These are phyloP conservation scores for Citrullus colocynthis DNA, from an alignment of 306 rosid species.

Conservation along the genomic window DNA sequence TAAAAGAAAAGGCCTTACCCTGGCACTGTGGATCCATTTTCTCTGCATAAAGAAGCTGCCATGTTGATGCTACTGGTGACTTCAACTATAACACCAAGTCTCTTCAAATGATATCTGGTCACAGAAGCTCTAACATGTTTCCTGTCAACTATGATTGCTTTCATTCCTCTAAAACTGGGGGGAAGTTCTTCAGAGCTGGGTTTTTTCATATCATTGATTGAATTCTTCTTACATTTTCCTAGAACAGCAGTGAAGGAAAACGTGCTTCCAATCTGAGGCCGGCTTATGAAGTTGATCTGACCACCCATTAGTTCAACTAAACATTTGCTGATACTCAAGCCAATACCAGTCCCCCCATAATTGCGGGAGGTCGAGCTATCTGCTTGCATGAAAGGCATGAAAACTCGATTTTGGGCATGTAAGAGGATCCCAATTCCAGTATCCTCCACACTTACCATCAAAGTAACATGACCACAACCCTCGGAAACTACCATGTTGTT, in stretches of 20 bases:
- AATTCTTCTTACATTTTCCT: slow-evolving; percentile 45
- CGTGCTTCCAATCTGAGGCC: slow-evolving; percentile 83
- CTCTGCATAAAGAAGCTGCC: slow-evolving; percentile 45
- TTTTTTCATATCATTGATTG: slow-evolving; percentile 37
- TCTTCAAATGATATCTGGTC: slow-evolving; percentile 76
- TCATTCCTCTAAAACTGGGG: slow-evolving; percentile 63
- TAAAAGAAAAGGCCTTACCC: slow-evolving; percentile 27
- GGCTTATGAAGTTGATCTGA: slow-evolving; percentile 61
- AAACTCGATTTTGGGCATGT: slow-evolving; percentile 69
- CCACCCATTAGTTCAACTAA: slow-evolving; percentile 95
- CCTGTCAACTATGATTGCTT: slow-evolving; percentile 71
- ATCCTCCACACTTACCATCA: slow-evolving; percentile 89
- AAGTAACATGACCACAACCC: slow-evolving; percentile 47
- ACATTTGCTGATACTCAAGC: slow-evolving; percentile 95
- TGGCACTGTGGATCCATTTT: slow-evolving; percentile 45
- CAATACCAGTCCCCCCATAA: slow-evolving; percentile 97
- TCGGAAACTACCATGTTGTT: slow-evolving; percentile 22
- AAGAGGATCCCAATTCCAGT: slow-evolving; percentile 94
- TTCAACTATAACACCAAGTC: slow-evolving; percentile 74
- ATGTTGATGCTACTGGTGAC: slow-evolving; percentile 41
- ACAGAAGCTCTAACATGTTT: slow-evolving; percentile 96
- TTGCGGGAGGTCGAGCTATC: slow-evolving; percentile 96
- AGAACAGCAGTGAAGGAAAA: slow-evolving; percentile 72
- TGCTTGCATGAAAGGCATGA: slow-evolving; percentile 94
- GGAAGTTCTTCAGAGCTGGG: slow-evolving; percentile 67